phyloP scores from a whole-genome alignment of 139 green algal species.

The Parachlorella kessleri region DNA sequence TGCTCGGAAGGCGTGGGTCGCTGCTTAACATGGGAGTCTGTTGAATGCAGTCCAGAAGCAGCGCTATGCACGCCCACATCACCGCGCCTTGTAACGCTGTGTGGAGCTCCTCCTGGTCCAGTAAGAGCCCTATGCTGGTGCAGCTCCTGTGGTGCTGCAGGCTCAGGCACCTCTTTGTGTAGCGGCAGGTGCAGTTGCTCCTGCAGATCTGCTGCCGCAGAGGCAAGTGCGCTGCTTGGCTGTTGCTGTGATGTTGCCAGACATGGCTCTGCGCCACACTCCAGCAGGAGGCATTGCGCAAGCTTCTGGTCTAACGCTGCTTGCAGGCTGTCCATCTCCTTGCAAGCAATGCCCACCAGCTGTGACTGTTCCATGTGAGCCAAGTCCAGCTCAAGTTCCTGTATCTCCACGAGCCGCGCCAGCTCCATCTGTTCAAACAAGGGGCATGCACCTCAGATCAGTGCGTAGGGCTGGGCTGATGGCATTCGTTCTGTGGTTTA shows the following conservation, averaged over 20 bases:
- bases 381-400: not conserved
- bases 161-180: not conserved
- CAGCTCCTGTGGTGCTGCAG: not conserved
- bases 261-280: slow-evolving; percentile 15
- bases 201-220: not conserved
- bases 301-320: not conserved
- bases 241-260: slow-evolving; percentile 1
- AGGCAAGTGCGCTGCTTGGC: not conserved
- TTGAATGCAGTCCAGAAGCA: too few relatives aligned
- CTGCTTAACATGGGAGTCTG: too few relatives aligned
- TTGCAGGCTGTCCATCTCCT: not conserved
- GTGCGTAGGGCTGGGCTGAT: too few relatives aligned
- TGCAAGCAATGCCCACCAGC: not conserved
- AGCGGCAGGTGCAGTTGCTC: slow-evolving; percentile 7
- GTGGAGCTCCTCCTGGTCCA: not conserved
- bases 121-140: not conserved
- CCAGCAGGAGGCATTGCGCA: slow-evolving; percentile 12
- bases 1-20: too few relatives aligned
- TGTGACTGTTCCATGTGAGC: not conserved
- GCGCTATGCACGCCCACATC: too few relatives aligned
- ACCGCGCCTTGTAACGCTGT: too few relatives aligned
- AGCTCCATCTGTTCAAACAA: not conserved
- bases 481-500: too few relatives aligned
- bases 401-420: not conserved
- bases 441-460: too few relatives aligned